phyloP scores from a whole-genome alignment of 2,329 filamentous ascomycete genomes.

The Helminthosporium solani region DNA sequence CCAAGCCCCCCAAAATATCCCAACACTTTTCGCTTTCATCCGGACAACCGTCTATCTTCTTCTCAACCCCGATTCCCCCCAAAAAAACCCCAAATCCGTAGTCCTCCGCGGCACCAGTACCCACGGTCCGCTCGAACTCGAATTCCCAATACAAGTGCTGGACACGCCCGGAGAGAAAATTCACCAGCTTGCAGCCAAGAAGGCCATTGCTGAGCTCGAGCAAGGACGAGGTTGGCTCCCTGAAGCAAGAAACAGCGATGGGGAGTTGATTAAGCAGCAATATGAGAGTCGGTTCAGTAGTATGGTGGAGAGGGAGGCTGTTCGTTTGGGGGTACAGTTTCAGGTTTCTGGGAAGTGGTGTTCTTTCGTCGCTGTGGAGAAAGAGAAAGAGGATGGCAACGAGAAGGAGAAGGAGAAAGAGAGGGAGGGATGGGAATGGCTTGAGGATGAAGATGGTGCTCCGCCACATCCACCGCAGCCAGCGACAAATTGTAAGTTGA shows the following conservation, averaged over 20 bases:
- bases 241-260: conserved; percentile 42
- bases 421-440: conserved; percentile 22
- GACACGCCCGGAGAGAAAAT: conserved; percentile 55
- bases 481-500: neutral
- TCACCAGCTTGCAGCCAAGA: conserved; percentile 70
- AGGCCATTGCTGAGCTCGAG: conserved; percentile 68
- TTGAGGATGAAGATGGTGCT: conserved; percentile 20
- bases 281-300: conserved; percentile 55
- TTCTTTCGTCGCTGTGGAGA: conserved; percentile 69
- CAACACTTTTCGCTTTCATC: conserved; percentile 66
- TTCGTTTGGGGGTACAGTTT: conserved; percentile 64
- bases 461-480: neutral
- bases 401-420: conserved; percentile 7
- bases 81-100: conserved; percentile 56
- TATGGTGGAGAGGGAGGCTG: conserved; percentile 65
- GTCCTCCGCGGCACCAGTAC: conserved; percentile 58
- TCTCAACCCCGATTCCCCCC: conserved; percentile 54
- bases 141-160: conserved; percentile 61
- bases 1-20: conserved; percentile 64
- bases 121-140: conserved; percentile 61
- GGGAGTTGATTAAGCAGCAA: conserved; percentile 41
- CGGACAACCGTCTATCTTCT: conserved; percentile 67
- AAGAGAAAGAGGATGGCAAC: conserved; percentile 16
- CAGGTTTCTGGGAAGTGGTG: conserved; percentile 70
- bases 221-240: conserved; percentile 65